Evolutionary conservation across 2,329 filamentous ascomycete species (phyloP).

Genomic region (Pleomassaria siparia): DNA sequence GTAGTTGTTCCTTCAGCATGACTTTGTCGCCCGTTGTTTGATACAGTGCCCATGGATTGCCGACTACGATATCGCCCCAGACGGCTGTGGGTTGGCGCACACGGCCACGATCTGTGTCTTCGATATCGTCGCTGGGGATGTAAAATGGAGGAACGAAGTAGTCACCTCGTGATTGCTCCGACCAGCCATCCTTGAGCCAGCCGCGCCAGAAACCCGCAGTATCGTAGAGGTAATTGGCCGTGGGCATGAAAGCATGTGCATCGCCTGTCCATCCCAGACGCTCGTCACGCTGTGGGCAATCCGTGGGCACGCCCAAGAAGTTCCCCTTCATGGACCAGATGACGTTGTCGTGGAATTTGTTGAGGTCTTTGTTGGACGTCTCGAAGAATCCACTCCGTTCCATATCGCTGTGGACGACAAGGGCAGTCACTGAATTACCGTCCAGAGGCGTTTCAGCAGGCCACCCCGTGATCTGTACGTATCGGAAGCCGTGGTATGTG

Average conservation of each 20-base stretch:
- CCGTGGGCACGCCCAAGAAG: conserved; percentile 50
- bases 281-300: conserved; percentile 60
- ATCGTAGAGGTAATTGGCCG: conserved; percentile 57
- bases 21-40: conserved; percentile 35
- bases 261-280: conserved; percentile 59
- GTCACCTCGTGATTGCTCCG: conserved; percentile 34
- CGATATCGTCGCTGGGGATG: conserved; percentile 13
- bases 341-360: conserved; percentile 58
- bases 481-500: conserved; percentile 59
- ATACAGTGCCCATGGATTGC: conserved; percentile 42
- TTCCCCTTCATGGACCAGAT: conserved; percentile 62
- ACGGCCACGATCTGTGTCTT: conserved; percentile 5
- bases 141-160: conserved; percentile 22
- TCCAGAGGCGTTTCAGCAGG: conserved; percentile 17
- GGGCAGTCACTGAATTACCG: conserved; percentile 33
- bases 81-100: conserved; percentile 33
- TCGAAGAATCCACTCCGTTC: conserved; percentile 52
- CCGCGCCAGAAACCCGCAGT: conserved; percentile 52
- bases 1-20: conserved; percentile 40
- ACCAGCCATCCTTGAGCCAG: conserved; percentile 54
- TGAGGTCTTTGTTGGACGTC: conserved; percentile 56
- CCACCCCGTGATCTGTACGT: conserved; percentile 53
- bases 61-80: conserved; percentile 45
- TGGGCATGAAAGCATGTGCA: conserved; percentile 53
- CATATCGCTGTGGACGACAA: conserved; percentile 58